Percentiles rank a stretch among this genome's conserved stretches.
These are phyloP conservation scores for Phtheirospermum japonicum DNA, from an alignment of 257 asterid species.

Conservation along the genomic window DNA sequence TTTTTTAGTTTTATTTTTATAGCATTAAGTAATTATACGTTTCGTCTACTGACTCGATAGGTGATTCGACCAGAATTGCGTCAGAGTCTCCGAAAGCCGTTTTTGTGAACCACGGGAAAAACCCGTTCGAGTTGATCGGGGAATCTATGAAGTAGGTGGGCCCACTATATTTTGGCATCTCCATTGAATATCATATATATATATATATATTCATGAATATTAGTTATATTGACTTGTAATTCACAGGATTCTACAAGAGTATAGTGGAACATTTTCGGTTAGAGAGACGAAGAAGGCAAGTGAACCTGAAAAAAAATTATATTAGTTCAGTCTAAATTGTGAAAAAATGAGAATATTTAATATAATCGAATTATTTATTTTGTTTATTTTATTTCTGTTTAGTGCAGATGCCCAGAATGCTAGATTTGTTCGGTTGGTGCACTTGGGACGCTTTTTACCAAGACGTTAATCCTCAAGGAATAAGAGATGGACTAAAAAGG, in stretches of 20 bases:
- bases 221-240: slow-evolving; percentile 23
- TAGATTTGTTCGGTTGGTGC: slow-evolving; percentile 54
- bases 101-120: slow-evolving; percentile 41
- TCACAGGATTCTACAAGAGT: slow-evolving; percentile 44
- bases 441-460: slow-evolving; percentile 61
- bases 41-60: slow-evolving; percentile 25
- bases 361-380: no score
- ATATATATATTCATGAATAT: slow-evolving; percentile 6
- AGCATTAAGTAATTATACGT: no score
- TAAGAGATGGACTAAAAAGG: slow-evolving; percentile 45
- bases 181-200: not conserved
- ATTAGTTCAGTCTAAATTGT: not conserved
- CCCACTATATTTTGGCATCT: slow-evolving; percentile 14
- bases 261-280: slow-evolving; percentile 41
- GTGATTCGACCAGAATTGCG: slow-evolving; percentile 36
- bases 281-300: slow-evolving; percentile 48
- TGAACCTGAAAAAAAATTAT: not conserved
- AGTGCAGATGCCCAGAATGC: slow-evolving; percentile 48
- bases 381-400: not conserved
- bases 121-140: slow-evolving; percentile 46
- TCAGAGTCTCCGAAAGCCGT: slow-evolving; percentile 38
- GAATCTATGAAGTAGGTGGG: slow-evolving; percentile 55
- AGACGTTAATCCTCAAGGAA: slow-evolving; percentile 49
- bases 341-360: not conserved
- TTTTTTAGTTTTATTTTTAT: no score